phyloP scores from a whole-genome alignment of 2,329 filamentous ascomycete species.

The Claviceps digitariae region DNA sequence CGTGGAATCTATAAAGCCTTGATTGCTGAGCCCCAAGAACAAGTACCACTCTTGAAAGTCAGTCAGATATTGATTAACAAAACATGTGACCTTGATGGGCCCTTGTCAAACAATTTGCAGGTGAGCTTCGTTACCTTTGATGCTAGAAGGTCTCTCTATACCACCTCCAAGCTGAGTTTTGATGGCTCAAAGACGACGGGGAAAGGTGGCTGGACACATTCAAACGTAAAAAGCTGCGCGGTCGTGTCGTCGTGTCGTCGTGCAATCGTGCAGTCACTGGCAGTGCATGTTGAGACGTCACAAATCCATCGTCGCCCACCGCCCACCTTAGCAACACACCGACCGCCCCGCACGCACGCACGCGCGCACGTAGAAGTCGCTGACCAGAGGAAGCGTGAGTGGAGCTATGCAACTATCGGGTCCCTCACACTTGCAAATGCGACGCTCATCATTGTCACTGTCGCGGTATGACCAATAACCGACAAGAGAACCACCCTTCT shows the following conservation, averaged over 20 bases:
- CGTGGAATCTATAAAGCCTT: not conserved
- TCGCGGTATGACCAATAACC: too few relatives aligned
- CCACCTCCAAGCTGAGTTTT: not conserved
- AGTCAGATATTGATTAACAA: not conserved
- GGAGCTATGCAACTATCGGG: conserved; percentile 4
- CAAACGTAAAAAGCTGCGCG: not conserved
- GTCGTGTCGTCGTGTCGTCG: too few relatives aligned
- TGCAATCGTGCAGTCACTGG: not conserved
- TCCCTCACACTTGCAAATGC: not conserved
- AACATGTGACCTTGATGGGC: conserved; percentile 2
- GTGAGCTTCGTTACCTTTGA: not conserved
- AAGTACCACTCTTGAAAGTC: not conserved
- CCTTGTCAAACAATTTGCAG: not conserved
- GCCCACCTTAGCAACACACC: not conserved
- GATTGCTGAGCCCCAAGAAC: not conserved
- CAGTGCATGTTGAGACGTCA: not conserved
- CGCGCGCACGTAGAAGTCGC: not conserved
- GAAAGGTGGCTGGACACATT: not conserved
- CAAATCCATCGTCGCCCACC: not conserved
- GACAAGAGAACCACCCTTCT: too few relatives aligned
- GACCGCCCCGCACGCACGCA: not conserved
- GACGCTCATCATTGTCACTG: not conserved
- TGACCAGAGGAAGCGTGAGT: not conserved
- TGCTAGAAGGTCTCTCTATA: not conserved
- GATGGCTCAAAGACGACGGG: not conserved